Evolutionary conservation across 108 stramenopile genomes (phyloP), one percentile per base, ranked within the genome.

Genomic region (Schizochytrium sp.): DNA sequence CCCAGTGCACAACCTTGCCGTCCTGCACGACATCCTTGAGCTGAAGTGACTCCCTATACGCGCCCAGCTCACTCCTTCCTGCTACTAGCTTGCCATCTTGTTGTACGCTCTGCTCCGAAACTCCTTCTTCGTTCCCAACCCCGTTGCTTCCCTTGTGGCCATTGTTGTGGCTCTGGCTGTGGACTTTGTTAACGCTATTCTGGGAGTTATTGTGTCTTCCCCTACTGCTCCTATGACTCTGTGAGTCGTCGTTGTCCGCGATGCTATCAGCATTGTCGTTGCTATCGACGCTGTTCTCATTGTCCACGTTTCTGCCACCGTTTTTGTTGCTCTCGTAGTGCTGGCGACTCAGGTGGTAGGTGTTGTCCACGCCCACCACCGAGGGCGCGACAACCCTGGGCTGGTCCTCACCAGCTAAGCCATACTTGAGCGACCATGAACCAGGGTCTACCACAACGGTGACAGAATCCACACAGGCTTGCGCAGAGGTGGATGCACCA

Each of bases 381-480:
- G 76, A 56, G 38, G 76, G 76, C 50, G 28, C 5, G 38, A 55
- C 2, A 8, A 83, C 76, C 28, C 76, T 49, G 50, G 76, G 76
- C 0, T n/a, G 28, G 76, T 83, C 76, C 50, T 83, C 76, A 38
- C 76, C 76, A 8, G 76, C 47, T 53, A 83, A n/a, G 53, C 76
- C 76, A 53, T 55, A 83, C 76, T 55, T 49, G 47, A 83, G 50
- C 50, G 50, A n/a, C 76, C 76, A 83, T 13, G 45, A 10, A 2
- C 76, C 76, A 53, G 50, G n/a, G 28, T 83, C 76, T 7, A 55
- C 76, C 76, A 83, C 76, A 47, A 83, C 64, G 19, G 64, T 69
- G 42, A 44, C 64, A 7, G 8, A 10, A 7, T 2, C 12, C 64
- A 44, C 61, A 4, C 61, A 4, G 15, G 61, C 64, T 7, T 44